Evolutionary conservation across 2,329 filamentous ascomycete genomes (phyloP), one percentile per base, ranked within the genome.

Genomic region (Gnomoniopsis smithogilvyi): DNA sequence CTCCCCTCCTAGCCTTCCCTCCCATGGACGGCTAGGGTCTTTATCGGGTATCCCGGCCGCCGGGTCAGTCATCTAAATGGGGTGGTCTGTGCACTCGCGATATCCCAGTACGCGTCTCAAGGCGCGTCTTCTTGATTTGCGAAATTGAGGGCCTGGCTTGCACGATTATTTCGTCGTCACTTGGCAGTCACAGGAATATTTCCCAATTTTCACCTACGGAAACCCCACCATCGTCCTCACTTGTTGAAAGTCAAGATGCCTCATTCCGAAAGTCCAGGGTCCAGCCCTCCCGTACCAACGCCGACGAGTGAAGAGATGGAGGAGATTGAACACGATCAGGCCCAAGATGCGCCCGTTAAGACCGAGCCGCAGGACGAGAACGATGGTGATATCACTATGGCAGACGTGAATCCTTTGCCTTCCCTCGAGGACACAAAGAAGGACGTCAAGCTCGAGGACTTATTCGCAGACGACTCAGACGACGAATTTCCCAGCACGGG

Each of bases 401-500:
- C 66, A 22, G 74, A 74, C 50, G 62, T 68, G 24, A 64, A 71
- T 41, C 67, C 68, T 12, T 49, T 62, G 26, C 60, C 67, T 14
- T 57, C 61, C 38, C 38, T 57, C 49, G 66, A 65, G 11, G 64
- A 68, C 14, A 65, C 65, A 6, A 78, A 79, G 60, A 74, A 78
- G 24, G 76, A 80, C 45, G 72, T 79, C 48, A 84, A 82, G 58
- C 72, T 88, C 7, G 83, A 86, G 51, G 82, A 86, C 4, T 64
- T 88, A 12, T 87, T 87, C 57, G 78, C 74, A 36, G 82, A 85
- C 63, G 83, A 85, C 48, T 85, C 81, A 1, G 84, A 87, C 63
- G 83, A 85, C 0, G 85, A 88, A 62, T 86, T 87, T 52, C 79
- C 81, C 7, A 83, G 77, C 64, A 80, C 80, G 15, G 68, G 65